phyloP scores from a whole-genome alignment of 192 early-diverging fungal species.

The Jimgerdemannia lactiflua region DNA sequence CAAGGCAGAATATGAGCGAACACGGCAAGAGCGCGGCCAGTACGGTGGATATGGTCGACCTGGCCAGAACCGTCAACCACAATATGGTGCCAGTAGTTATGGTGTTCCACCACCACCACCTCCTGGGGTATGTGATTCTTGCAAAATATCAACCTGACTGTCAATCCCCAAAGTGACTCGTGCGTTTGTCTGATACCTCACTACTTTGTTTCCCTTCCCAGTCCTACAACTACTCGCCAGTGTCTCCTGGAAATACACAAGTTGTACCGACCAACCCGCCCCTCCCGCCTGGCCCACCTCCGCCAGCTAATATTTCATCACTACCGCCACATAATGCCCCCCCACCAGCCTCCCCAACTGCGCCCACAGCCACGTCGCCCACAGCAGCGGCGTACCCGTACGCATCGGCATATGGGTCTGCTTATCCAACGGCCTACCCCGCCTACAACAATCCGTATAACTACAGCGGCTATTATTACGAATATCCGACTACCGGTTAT shows the following conservation, averaged over 20 bases:
- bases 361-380: slow-evolving; percentile 16
- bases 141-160: slow-evolving; percentile 4
- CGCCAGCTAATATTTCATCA: not conserved
- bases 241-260: slow-evolving; percentile 15
- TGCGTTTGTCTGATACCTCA: not conserved
- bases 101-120: slow-evolving; percentile 16
- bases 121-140: slow-evolving; percentile 23
- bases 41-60: slow-evolving; percentile 22
- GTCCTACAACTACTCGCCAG: slow-evolving; percentile 26
- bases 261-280: slow-evolving; percentile 15
- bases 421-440: slow-evolving; percentile 2
- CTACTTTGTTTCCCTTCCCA: slow-evolving; percentile 24
- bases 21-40: slow-evolving; percentile 31
- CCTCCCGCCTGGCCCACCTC: slow-evolving; percentile 14
- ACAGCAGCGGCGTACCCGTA: slow-evolving; percentile 23
- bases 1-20: slow-evolving; percentile 60
- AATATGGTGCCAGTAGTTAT: slow-evolving; percentile 25
- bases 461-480: slow-evolving; percentile 6
- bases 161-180: not conserved
- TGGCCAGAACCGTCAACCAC: slow-evolving; percentile 9
- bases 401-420: slow-evolving; percentile 5
- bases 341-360: slow-evolving; percentile 12
- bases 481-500: not conserved
- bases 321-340: slow-evolving; percentile 4
- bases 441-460: slow-evolving; percentile 13